Percentiles rank a stretch among this genome's conserved stretches.
These are phyloP conservation scores for Lodderomyces theae DNA, from an alignment of 1,139 yeast species.

Conservation along the genomic window DNA sequence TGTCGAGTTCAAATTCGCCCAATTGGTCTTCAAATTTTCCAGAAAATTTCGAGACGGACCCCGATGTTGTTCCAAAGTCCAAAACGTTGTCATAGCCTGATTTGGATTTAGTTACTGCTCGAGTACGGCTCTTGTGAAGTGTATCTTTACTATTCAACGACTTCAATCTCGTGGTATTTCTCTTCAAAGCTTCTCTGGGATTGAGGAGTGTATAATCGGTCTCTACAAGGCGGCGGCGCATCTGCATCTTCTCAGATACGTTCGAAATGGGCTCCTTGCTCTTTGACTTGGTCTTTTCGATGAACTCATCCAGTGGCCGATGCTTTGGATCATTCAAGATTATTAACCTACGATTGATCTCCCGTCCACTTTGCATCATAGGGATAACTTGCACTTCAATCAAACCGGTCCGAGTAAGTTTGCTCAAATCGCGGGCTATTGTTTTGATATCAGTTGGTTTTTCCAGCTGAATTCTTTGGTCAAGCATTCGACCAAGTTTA, in stretches of 20 bases:
- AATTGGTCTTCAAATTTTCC: slow-evolving; percentile 1
- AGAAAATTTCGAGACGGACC: neutral
- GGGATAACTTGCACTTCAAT: slow-evolving; percentile 29
- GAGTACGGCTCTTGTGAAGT: neutral
- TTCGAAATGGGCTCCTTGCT: neutral
- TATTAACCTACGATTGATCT: slow-evolving; percentile 32
- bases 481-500: slow-evolving; percentile 34
- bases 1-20: neutral
- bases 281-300: slow-evolving; percentile 21
- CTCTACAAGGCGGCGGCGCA: neutral
- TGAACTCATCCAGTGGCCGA: slow-evolving; percentile 28
- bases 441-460: slow-evolving; percentile 50
- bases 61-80: neutral
- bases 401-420: slow-evolving; percentile 21
- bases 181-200: slow-evolving; percentile 2
- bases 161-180: neutral
- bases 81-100: slow-evolving; percentile 13
- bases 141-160: slow-evolving; percentile 1
- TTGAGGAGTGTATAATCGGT: neutral
- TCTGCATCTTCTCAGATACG: neutral
- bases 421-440: slow-evolving; percentile 41
- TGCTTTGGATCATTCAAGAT: slow-evolving; percentile 26
- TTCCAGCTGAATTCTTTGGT: slow-evolving; percentile 30
- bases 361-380: slow-evolving; percentile 29
- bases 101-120: too few relatives aligned